Evolutionary conservation across 441 rosid genomes (phyloP), one percentile per base, ranked within the genome.

Genomic region (Arabidopsis lyrata): DNA sequence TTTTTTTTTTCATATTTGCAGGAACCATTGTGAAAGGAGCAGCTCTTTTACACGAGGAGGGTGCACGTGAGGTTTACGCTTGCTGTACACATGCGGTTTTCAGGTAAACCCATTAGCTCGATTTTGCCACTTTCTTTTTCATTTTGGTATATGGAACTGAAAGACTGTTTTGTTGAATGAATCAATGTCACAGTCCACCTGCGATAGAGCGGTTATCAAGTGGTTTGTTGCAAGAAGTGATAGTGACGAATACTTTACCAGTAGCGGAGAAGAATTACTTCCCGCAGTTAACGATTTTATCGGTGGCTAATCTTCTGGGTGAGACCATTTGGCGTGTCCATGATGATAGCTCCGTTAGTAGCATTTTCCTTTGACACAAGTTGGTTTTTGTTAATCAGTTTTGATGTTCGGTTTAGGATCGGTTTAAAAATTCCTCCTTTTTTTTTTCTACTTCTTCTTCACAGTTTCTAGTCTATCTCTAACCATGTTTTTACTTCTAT

Each of bases 1-100:
- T 31, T 2, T 4, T 32, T 27, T 0, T 22, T 22, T 27, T 27
- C 31, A 0, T 1, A 24, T 41, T 8, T 47, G n/a, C 59, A 92
- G 97, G 97, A 44, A 92, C 97, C 35, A 92, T 92, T 77, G 83
- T 91, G 70, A 86, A 89, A 81, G 97, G 97, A 58, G 97, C 98
- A 29, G 95, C 86, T 60, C 90, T 92, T 27, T 79, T 92, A 74
- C 98, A 90, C 69, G 88, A 92, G 73, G 95, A 86, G 45, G 98
- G 97, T 59, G 97, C 98, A 22, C 83, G 92, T 54, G 98, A 92
- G 81, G 97, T 92, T 55, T 90, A 90, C 52, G 93, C 98, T 35
- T 92, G 98, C 83, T 83, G 87, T 78, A 92, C 93, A 0, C 98
- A 92, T 75, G 97, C 95, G 2, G 97, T 92, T 83, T 90, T 92